phyloP scores from a whole-genome alignment of 2,329 filamentous ascomycete genomes.

The Emergomyces orientalis region DNA sequence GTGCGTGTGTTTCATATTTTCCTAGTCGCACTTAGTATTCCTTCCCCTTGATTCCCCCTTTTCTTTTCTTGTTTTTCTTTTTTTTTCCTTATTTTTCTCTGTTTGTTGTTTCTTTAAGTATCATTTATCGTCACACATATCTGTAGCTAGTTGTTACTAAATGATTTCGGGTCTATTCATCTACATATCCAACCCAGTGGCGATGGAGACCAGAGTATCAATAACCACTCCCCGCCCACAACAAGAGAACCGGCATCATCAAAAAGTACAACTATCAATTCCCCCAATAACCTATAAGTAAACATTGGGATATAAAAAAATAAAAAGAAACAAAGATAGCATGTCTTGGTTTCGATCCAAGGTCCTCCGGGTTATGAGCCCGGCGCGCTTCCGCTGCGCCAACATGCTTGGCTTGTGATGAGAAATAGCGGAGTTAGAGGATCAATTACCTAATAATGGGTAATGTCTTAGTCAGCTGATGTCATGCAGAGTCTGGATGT shows the following conservation, averaged over 20 bases:
- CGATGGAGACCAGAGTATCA: too few relatives aligned
- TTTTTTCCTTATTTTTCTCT: background rate
- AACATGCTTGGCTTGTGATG: conserved; percentile 17
- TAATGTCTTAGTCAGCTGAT: background rate
- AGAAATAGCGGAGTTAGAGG: background rate
- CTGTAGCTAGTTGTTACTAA: too few relatives aligned
- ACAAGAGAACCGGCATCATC: too few relatives aligned
- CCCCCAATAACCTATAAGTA: background rate
- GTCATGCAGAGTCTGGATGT: too few relatives aligned
- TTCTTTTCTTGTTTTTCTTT: background rate
- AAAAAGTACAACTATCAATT: too few relatives aligned
- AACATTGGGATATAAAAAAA: background rate
- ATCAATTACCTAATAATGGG: background rate
- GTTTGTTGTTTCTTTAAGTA: background rate
- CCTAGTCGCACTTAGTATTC: background rate
- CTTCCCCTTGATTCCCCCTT: background rate
- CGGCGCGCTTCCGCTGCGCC: conserved; percentile 30
- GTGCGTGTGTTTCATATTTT: background rate
- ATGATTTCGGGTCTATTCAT: background rate
- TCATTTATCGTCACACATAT: background rate
- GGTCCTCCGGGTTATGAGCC: conserved; percentile 32
- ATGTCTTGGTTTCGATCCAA: conserved; percentile 17
- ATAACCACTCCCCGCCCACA: too few relatives aligned
- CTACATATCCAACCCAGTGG: too few relatives aligned
- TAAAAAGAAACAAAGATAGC: conserved; percentile 6